Evolutionary conservation across 73 alveolate species (phyloP).

Genomic region (Paramecium octaurelia): DNA sequence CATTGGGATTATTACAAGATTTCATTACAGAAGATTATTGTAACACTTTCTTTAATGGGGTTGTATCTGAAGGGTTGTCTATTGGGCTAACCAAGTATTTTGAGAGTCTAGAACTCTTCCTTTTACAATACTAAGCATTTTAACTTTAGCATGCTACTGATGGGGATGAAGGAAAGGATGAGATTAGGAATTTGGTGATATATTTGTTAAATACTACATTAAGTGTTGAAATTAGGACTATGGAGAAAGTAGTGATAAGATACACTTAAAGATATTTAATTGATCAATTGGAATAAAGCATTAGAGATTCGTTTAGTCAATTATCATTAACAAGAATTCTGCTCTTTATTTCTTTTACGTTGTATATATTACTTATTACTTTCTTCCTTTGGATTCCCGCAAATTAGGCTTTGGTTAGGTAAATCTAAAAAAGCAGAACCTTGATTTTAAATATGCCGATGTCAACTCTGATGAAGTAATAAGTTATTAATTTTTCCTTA

Average conservation of each 20-base stretch:
- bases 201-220: not conserved
- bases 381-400: not conserved
- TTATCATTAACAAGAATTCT: not conserved
- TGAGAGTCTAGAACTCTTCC: not conserved
- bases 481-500: not conserved
- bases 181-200: not conserved
- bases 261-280: not conserved
- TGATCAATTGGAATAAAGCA: not conserved
- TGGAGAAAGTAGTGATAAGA: not conserved
- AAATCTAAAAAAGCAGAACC: not conserved
- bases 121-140: not conserved
- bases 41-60: not conserved
- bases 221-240: not conserved
- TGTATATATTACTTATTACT: not conserved
- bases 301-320: not conserved
- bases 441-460: not conserved
- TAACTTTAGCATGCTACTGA: not conserved
- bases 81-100: not conserved
- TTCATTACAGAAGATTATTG: not conserved
- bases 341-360: not conserved
- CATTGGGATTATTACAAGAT: not conserved
- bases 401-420: not conserved
- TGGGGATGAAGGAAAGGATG: not conserved
- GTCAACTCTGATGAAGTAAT: not conserved
- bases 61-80: not conserved